These are phyloP conservation scores for Lachancea sp. DNA, from an alignment of 805 yeast species.

Conservation along the genomic window DNA sequence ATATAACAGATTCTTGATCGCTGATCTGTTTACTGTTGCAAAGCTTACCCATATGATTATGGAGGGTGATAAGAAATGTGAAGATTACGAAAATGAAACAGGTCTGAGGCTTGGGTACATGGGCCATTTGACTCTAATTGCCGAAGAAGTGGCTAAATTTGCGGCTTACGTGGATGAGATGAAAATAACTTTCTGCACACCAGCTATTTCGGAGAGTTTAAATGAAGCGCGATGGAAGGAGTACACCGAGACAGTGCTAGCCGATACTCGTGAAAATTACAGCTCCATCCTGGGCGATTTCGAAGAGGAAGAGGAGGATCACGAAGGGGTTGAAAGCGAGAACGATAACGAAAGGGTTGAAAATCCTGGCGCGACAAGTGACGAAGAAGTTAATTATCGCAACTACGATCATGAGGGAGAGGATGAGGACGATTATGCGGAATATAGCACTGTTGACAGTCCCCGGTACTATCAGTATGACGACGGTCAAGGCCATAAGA, in stretches of 20 bases:
- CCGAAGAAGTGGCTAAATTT: constrained; percentile 95
- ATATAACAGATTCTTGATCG: constrained; percentile 57
- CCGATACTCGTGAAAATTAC: constrained; percentile 88
- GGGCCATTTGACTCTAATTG: constrained; percentile 90
- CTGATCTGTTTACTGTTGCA: constrained; percentile 55
- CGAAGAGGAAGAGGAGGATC: constrained; percentile 38
- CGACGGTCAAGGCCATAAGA: constrained; percentile 32
- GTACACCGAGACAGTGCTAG: constrained; percentile 75
- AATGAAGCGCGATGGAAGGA: constrained; percentile 53
- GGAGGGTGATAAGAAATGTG: constrained; percentile 55
- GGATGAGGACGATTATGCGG: constrained; percentile 39
- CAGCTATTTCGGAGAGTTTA: constrained; percentile 23
- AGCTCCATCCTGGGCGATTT: constrained; percentile 87
- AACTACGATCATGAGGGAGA: constrained; percentile 18
- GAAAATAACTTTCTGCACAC: constrained; percentile 25
- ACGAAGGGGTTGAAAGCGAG: constrained; percentile 30
- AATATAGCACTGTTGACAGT: constrained; percentile 25
- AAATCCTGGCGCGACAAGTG: constrained; percentile 11
- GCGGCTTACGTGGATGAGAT: constrained; percentile 38
- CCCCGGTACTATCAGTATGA: constrained; percentile 33
- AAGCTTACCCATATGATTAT: constrained; percentile 58
- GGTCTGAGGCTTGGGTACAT: constrained; percentile 84
- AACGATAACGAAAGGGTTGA: constrained; percentile 17
- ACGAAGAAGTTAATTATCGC: constrained; percentile 6
- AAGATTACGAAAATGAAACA: constrained; percentile 51